A percentile compares a stretch with the other conserved stretches of the same genome.
phyloP scores from a whole-genome alignment of 2,329 filamentous ascomycete species.

The Penicillium occitanis region DNA sequence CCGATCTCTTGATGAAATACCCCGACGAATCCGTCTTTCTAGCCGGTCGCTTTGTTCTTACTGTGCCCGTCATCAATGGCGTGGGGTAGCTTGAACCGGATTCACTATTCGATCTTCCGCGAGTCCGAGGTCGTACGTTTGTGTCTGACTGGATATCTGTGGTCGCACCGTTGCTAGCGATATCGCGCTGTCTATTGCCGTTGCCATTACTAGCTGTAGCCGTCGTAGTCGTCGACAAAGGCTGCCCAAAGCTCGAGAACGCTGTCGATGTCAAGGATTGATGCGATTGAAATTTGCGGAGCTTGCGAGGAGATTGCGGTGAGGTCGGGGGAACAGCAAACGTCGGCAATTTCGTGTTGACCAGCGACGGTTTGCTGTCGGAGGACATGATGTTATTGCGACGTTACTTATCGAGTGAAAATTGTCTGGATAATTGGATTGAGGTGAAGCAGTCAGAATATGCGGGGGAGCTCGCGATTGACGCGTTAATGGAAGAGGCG shows the following conservation, averaged over 20 bases:
- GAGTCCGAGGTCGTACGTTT: conserved; percentile 26
- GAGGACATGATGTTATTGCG: conserved; percentile 25
- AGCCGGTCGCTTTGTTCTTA: conserved; percentile 36
- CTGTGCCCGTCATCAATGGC: conserved; percentile 53
- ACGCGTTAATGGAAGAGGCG: conserved; percentile 14
- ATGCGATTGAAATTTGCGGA: conserved; percentile 74
- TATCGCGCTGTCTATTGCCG: conserved; percentile 10
- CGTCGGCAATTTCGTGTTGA: conserved; percentile 16
- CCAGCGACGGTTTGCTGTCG: conserved; percentile 26
- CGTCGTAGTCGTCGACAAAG: conserved; percentile 21
- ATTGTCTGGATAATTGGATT: not conserved
- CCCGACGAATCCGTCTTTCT: conserved; percentile 48
- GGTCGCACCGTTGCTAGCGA: not conserved
- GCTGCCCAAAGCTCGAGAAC: conserved; percentile 51
- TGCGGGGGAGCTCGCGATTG: conserved; percentile 13
- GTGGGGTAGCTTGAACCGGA: conserved; percentile 17
- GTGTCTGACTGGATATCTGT: conserved; percentile 3
- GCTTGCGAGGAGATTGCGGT: conserved; percentile 61
- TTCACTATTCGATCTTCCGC: conserved; percentile 67
- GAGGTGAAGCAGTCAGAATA: not conserved
- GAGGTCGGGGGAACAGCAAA: conserved; percentile 25
- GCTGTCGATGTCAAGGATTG: conserved; percentile 61
- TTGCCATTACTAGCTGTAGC: not conserved
- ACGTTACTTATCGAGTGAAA: not conserved
- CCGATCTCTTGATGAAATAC: conserved; percentile 44